Evolutionary conservation across 148 eudicot genomes (phyloP).

Genomic region (Camellia japonica): DNA sequence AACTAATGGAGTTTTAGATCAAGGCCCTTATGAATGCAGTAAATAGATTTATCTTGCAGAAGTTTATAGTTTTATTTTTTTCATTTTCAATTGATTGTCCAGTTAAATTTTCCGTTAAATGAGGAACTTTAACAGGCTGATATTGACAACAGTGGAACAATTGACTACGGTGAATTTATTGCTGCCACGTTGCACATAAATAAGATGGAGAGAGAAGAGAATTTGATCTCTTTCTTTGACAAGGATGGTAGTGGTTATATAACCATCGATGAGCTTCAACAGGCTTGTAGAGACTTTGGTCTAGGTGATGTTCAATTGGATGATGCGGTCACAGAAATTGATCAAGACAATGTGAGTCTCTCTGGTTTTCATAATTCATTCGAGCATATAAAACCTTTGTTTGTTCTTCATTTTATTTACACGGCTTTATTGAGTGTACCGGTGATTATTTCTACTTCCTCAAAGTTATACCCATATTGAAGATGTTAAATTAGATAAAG

Average conservation of each 20-base stretch:
- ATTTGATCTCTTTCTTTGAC: constrained; percentile 35
- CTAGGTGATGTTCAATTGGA: constrained; percentile 36
- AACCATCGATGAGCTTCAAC: constrained; percentile 41
- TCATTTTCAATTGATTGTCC: background rate
- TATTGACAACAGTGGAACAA: constrained; percentile 37
- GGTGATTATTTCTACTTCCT: background rate
- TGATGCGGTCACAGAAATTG: constrained; percentile 37
- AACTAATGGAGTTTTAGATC: constrained; percentile 36
- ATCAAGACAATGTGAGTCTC: constrained; percentile 36
- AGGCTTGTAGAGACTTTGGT: constrained; percentile 40
- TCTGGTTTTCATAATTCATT: background rate
- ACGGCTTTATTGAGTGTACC: background rate
- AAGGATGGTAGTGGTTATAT: constrained; percentile 41
- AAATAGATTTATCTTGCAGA: background rate
- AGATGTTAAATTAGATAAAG: background rate
- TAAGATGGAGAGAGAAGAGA: constrained; percentile 42
- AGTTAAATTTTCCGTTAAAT: background rate
- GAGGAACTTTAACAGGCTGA: constrained; percentile 26
- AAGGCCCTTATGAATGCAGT: constrained; percentile 39
- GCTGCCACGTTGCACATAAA: constrained; percentile 46
- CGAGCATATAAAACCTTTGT: background rate
- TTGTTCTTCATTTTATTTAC: constrained; percentile 5
- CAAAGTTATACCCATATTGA: background rate
- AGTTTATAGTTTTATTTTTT: background rate
- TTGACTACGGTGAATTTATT: constrained; percentile 41